These are phyloP conservation scores for Phytophthora sp. DNA, from an alignment of 352 stramenopile species.

Conservation along the genomic window DNA sequence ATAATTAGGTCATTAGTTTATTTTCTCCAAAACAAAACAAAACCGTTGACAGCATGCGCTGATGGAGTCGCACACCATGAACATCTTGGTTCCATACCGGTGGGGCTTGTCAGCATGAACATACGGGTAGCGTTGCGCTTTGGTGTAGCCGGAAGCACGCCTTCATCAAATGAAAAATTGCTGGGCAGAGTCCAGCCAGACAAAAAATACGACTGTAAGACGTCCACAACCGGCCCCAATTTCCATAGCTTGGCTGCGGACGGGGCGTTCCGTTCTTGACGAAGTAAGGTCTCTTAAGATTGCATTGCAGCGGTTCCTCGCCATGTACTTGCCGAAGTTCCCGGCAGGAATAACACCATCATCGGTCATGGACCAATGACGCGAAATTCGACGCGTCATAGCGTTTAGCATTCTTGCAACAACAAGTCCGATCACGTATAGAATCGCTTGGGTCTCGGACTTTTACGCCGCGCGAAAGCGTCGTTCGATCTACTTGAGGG, in stretches of 20 bases:
- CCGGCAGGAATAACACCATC: constrained; percentile 1
- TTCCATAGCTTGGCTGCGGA: constrained; percentile 1
- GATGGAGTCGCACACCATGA: constrained; percentile 20
- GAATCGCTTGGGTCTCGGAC: background rate
- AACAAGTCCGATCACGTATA: background rate
- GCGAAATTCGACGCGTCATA: background rate
- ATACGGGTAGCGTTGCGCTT: too few species aligned
- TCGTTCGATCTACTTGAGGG: background rate
- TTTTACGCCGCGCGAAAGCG: background rate
- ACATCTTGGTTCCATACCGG: too few species aligned
- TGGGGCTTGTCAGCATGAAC: too few species aligned
- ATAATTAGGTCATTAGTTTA: too few species aligned
- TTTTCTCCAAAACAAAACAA: background rate
- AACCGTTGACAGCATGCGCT: constrained; percentile 11
- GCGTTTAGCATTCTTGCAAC: background rate
- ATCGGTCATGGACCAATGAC: too few species aligned
- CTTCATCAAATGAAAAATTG: too few species aligned
- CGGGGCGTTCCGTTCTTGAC: background rate
- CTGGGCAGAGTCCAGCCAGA: too few species aligned
- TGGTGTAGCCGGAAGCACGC: too few species aligned
- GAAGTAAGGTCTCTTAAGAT: too few species aligned
- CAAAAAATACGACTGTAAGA: too few species aligned
- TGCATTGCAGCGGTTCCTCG: constrained; percentile 26
- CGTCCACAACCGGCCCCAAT: too few species aligned
- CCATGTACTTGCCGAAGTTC: constrained; percentile 26